phyloP scores from a whole-genome alignment of 108 stramenopile genomes.

The Discostella stelligeroides region DNA sequence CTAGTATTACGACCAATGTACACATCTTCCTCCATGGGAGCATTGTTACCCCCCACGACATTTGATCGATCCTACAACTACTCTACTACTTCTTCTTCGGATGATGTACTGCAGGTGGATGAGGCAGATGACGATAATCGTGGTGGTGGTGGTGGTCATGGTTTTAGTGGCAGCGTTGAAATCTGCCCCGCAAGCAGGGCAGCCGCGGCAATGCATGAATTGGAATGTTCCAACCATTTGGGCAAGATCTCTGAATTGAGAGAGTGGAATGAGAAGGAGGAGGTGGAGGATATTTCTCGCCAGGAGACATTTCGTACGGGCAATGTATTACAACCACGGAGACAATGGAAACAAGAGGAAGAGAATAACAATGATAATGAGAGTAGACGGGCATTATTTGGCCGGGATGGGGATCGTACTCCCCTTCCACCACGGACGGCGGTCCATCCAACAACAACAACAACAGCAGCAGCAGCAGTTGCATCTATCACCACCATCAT shows the following conservation, averaged over 20 bases:
- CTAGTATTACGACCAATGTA: not conserved
- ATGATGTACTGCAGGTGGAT: not conserved
- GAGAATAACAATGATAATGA: too few species aligned
- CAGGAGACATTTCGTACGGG: not conserved
- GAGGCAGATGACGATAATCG: too few species aligned
- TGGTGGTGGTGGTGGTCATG: too few species aligned
- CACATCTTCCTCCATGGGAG: not conserved
- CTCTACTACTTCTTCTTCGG: not conserved
- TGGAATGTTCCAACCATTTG: not conserved
- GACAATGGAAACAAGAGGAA: too few species aligned
- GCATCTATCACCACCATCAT: too few species aligned
- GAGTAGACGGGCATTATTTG: too few species aligned
- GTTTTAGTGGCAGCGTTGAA: not conserved
- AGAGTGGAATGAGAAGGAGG: not conserved
- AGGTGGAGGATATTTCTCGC: not conserved
- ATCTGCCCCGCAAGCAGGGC: not conserved
- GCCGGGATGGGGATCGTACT: too few species aligned
- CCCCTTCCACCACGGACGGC: too few species aligned
- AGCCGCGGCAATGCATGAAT: not conserved
- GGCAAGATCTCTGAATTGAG: not conserved
- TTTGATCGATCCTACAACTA: constrained; percentile 1
- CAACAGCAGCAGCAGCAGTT: too few species aligned
- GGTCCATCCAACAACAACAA: too few species aligned
- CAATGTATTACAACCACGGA: too few species aligned
- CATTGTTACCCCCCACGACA: not conserved